Base-by-base conservation (phyloP, 2,329 filamentous ascomycete species). In the Didymella arachidicola region DNA sequence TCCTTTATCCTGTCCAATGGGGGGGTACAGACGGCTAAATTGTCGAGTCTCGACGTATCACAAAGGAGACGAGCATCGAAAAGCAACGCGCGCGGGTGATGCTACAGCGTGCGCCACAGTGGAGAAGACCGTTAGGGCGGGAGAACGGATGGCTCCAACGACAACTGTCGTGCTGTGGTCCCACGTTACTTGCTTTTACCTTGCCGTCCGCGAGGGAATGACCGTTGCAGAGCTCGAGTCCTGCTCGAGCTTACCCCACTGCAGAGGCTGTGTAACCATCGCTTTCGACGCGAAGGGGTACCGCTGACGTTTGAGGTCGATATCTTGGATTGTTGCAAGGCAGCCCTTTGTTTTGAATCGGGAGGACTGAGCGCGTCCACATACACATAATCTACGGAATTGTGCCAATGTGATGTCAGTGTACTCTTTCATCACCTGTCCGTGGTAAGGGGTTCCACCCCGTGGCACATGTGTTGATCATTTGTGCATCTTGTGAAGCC, bases 381-480 rank as follows among this genome's bases (percentile, higher is more conserved):
- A 29, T 45, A 16, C 25, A 42, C 16, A n/a, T 16, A 26, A 11
- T 47, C 18, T 36, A 54, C 39, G 47, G 46, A 57, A 63, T 51
- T 52, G 64, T 58, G 39, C 27, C 56, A 36, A 44, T 36, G 45
- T 49, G 48, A 39, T 48, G 30, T 41, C 39, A 54, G 46, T 34
- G 16, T 36, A 34, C 43, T 41, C 26, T 6, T 34, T 26, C 18
- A 22, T 10, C 11, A 18, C 36, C 26, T 53, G 4, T 29, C 18
- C 29, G 38, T 26, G 34, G 50, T 11, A 27, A 12, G 45, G 39
- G 29, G 18, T 44, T 49, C 42, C 48, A 47, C 54, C 54, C 57
- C 47, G 61, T 65, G 62, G 64, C 64, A 60, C 55, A 54, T 70
- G 61, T 63, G 61, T 59, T 45, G 55, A 61, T 60, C 46, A 59